A percentile compares a stretch with the other conserved stretches of the same genome.
Conservation (phyloP, 768 basidiomycete genomes). For the Dioszegia hungarica region DNA sequence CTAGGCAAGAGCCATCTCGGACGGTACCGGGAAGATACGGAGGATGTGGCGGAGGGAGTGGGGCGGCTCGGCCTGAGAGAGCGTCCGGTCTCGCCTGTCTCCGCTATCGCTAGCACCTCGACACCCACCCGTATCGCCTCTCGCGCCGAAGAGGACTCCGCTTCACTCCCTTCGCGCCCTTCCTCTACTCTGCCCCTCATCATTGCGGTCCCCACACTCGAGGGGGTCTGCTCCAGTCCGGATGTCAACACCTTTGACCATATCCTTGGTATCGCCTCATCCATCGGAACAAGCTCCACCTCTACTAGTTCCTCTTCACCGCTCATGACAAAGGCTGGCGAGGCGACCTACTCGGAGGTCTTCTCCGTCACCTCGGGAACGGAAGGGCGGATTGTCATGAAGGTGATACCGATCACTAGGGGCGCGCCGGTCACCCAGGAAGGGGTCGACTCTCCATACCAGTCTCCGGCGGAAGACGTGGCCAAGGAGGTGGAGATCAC, state of each 20-base stretch:
- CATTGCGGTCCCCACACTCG: background rate
- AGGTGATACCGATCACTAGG: slow-evolving; percentile 36
- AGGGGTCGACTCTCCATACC: slow-evolving; percentile 48
- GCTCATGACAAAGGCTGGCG: slow-evolving; percentile 78
- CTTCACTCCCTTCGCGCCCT: background rate
- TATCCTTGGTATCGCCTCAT: background rate
- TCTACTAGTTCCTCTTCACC: background rate
- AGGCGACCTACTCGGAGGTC: slow-evolving; percentile 95
- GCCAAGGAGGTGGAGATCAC: slow-evolving; percentile 46
- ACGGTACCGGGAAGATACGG: background rate
- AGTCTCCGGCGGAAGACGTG: slow-evolving; percentile 31
- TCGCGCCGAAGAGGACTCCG: no score
- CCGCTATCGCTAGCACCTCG: no score
- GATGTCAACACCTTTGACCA: background rate
- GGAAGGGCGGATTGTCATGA: slow-evolving; percentile 26
- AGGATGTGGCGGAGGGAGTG: background rate
- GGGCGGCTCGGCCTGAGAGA: background rate
- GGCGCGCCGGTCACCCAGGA: slow-evolving; percentile 57
- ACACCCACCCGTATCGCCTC: background rate
- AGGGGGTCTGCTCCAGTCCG: background rate
- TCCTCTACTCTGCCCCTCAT: background rate
- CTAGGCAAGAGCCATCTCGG: background rate
- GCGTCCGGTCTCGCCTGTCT: no score
- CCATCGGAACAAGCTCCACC: background rate
- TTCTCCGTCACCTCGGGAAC: slow-evolving; percentile 53